Evolutionary conservation across 768 basidiomycete species (phyloP).

Genomic region (Filobasidium floriforme): DNA sequence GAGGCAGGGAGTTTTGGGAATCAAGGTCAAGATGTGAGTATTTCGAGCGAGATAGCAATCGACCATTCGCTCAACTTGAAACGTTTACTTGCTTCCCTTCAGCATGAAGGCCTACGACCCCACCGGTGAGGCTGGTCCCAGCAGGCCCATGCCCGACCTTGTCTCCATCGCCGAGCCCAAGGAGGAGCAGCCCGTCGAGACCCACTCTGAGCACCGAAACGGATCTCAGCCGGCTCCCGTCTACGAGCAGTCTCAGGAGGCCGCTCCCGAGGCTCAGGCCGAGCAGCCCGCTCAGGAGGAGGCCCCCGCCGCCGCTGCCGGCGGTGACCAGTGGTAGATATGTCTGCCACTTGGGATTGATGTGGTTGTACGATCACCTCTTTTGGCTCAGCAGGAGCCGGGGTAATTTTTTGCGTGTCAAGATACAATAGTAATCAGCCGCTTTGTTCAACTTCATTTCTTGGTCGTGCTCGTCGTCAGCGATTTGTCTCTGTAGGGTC

Average conservation of each 20-base stretch:
- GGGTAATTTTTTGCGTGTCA: neutral
- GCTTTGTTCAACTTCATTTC: too few species aligned
- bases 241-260: constrained; percentile 22
- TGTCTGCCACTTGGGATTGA: neutral
- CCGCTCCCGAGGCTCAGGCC: constrained; percentile 23
- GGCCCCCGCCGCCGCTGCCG: neutral
- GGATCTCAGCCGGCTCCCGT: constrained; percentile 31
- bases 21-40: constrained; percentile 97
- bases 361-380: too few species aligned
- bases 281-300: constrained; percentile 14
- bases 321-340: neutral
- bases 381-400: too few species aligned
- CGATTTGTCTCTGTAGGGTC: too few species aligned
- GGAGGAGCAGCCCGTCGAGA: constrained; percentile 82
- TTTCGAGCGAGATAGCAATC: constrained; percentile 4
- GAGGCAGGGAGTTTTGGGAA: constrained; percentile 96
- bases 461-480: too few species aligned
- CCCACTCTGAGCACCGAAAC: constrained; percentile 81
- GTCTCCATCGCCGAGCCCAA: constrained; percentile 82
- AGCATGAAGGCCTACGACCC: constrained; percentile 98
- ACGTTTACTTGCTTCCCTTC: constrained; percentile 7
- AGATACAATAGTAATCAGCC: neutral
- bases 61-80: neutral
- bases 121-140: constrained; percentile 78
- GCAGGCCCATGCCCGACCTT: constrained; percentile 88